phyloP scores from a whole-genome alignment of 176 grass and related monocot genomes.

The Bromus sterilis region DNA sequence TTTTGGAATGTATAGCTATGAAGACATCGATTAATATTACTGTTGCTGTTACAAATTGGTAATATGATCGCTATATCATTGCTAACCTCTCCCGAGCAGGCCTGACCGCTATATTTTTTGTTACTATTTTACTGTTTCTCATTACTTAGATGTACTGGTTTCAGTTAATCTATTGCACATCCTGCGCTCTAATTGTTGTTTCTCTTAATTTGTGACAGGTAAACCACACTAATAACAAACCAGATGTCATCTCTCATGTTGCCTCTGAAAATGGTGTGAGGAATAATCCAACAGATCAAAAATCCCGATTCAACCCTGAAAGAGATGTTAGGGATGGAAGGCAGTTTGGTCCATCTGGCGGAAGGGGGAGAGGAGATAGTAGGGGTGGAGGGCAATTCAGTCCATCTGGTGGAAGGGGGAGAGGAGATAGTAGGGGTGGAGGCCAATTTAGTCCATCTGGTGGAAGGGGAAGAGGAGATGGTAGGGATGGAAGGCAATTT shows the following conservation, averaged over 20 bases:
- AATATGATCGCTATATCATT: background rate
- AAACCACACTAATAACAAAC: constrained; percentile 22
- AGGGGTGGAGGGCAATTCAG: constrained; percentile 26
- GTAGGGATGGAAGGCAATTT: constrained; percentile 25
- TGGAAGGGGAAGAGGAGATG: constrained; percentile 37
- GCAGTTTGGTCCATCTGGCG: constrained; percentile 31
- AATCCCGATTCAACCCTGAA: constrained; percentile 29
- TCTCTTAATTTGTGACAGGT: constrained; percentile 33
- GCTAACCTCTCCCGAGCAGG: background rate
- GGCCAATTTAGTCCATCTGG: constrained; percentile 35
- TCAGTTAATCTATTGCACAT: background rate
- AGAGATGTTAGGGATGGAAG: constrained; percentile 27
- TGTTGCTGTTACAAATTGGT: background rate
- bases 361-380: constrained; percentile 27
- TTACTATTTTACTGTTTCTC: background rate
- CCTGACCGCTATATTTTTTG: background rate
- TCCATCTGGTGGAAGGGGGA: constrained; percentile 41
- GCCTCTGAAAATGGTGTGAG: constrained; percentile 9
- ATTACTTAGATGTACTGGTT: background rate
- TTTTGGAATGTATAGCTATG: background rate
- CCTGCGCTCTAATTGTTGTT: background rate
- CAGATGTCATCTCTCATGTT: constrained; percentile 23
- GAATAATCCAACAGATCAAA: constrained; percentile 38
- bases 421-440: constrained; percentile 14
- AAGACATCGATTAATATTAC: background rate